Evolutionary conservation across 2,329 filamentous ascomycete species (phyloP).

Genomic region (Sclerotiophoma versabilis): DNA sequence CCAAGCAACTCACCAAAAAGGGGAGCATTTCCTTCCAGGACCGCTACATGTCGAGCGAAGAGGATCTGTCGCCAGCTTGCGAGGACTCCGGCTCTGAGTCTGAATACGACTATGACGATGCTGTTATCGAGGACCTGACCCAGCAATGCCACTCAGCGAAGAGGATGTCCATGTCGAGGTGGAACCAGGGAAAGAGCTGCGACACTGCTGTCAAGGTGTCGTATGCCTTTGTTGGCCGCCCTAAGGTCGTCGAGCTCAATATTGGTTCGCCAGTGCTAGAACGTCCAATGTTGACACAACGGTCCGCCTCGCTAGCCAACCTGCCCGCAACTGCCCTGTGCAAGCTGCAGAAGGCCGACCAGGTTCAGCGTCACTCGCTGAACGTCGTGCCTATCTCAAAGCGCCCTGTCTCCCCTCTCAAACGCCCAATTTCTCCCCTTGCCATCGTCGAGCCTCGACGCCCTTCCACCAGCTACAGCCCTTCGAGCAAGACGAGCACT

Average conservation of each 20-base stretch:
- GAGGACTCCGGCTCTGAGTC: constrained; percentile 37
- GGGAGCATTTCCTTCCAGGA: constrained; percentile 43
- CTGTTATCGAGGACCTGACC: constrained; percentile 38
- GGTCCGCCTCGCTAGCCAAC: constrained; percentile 45
- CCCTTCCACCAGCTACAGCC: constrained; percentile 40
- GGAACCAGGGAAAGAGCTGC: constrained; percentile 44
- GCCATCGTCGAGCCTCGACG: constrained; percentile 32
- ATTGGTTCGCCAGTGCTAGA: constrained; percentile 29
- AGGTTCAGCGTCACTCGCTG: constrained; percentile 37
- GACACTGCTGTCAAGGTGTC: constrained; percentile 49
- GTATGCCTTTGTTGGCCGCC: constrained; percentile 47
- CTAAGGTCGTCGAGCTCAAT: constrained; percentile 49
- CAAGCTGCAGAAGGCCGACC: constrained; percentile 38
- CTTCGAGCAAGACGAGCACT: constrained; percentile 30
- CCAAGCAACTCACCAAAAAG: constrained; percentile 29
- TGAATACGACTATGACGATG: constrained; percentile 43
- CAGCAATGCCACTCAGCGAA: constrained; percentile 38
- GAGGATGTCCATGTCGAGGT: constrained; percentile 43
- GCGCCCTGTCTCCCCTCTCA: constrained; percentile 19
- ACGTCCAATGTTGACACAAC: constrained; percentile 30
- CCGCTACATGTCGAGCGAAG: constrained; percentile 49
- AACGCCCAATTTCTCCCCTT: constrained; percentile 34
- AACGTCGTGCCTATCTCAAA: constrained; percentile 24
- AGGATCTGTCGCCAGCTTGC: constrained; percentile 48
- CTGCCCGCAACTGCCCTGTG: constrained; percentile 38